Evolutionary conservation across 1,284 basidiomycete genomes (phyloP).

Genomic region (Sanghuangporus baumii): DNA sequence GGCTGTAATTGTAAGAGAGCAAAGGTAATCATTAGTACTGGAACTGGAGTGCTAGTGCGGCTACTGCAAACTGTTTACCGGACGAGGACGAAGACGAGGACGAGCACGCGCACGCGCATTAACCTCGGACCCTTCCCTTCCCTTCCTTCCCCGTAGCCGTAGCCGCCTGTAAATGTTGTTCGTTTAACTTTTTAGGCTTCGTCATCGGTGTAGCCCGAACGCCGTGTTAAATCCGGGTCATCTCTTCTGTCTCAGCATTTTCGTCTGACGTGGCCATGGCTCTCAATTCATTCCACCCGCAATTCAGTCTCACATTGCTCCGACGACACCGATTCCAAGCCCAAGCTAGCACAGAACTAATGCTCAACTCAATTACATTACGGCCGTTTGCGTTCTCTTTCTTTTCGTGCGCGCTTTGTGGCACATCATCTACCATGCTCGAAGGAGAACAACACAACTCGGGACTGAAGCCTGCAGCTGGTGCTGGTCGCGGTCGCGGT

Average conservation of each 20-base stretch:
- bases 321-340: too few relatives aligned
- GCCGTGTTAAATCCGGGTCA: slow-evolving; percentile 16
- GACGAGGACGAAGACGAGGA: too few relatives aligned
- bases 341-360: too few relatives aligned
- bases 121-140: background rate
- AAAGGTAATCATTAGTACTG: background rate
- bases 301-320: too few relatives aligned
- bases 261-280: background rate
- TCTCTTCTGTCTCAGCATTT: background rate
- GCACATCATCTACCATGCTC: background rate
- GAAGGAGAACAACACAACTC: background rate
- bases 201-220: slow-evolving; percentile 2
- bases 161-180: background rate
- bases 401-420: background rate
- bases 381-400: background rate
- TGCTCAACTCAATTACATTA: background rate
- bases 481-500: too few relatives aligned
- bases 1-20: background rate
- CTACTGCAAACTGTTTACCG: background rate
- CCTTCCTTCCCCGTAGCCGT: background rate
- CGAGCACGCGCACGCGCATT: background rate
- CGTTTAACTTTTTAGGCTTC: slow-evolving; percentile 16
- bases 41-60: background rate
- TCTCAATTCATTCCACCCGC: background rate
- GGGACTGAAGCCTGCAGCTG: background rate